These are phyloP conservation scores for Penicillium paxilli DNA, from an alignment of 495 filamentous ascomycete species.

Conservation along the genomic window DNA sequence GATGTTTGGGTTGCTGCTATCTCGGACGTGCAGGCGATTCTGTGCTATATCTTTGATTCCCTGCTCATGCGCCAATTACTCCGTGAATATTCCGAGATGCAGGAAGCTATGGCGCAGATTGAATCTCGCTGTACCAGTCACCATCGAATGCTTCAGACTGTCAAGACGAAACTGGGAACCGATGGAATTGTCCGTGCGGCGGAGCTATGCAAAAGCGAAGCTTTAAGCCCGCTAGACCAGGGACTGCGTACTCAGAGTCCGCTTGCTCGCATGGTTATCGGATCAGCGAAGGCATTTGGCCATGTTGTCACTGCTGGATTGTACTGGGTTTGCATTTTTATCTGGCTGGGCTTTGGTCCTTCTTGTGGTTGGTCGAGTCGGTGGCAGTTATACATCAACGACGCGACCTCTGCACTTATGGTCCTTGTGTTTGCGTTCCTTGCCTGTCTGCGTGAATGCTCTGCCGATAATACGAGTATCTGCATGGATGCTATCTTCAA, in stretches of 20 bases:
- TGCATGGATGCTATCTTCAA: constrained; percentile 34
- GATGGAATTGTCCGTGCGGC: constrained; percentile 7
- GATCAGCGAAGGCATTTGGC: constrained; percentile 22
- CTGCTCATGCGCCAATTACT: constrained; percentile 39
- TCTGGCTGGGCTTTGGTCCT: constrained; percentile 36
- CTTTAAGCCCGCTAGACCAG: constrained; percentile 9
- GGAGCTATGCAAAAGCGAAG: constrained; percentile 4
- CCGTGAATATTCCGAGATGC: constrained; percentile 27
- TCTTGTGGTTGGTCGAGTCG: constrained; percentile 23
- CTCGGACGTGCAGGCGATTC: constrained; percentile 37
- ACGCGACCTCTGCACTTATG: constrained; percentile 36
- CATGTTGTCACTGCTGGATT: constrained; percentile 25
- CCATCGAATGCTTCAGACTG: constrained; percentile 25
- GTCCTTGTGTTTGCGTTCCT: constrained; percentile 39
- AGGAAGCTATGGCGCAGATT: constrained; percentile 24
- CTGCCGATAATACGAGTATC: constrained; percentile 25
- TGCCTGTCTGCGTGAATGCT: constrained; percentile 37
- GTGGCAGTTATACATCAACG: constrained; percentile 45
- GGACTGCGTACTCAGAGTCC: constrained; percentile 12
- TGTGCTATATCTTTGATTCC: constrained; percentile 39
- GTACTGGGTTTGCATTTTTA: constrained; percentile 37
- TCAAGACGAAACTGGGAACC: constrained; percentile 19
- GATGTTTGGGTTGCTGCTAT: constrained; percentile 38
- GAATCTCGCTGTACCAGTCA: constrained; percentile 32
- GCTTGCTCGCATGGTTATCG: constrained; percentile 20